Base-by-base conservation (phyloP, 169 alveolate species). In the Plasmodium ovale region DNA sequence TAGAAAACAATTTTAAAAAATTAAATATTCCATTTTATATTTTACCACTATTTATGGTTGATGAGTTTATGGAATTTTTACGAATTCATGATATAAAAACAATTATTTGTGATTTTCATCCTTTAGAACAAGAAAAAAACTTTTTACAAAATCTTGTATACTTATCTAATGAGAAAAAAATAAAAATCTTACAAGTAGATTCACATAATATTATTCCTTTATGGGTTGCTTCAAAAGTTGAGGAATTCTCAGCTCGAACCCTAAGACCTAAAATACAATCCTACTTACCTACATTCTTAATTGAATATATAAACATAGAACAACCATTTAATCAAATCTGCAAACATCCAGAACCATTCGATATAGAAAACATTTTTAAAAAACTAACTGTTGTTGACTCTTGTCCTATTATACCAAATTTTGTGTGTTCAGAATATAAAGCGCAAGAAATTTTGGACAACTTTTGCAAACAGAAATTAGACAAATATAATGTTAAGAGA, bases 131-230 rank as follows among this genome's bases (percentile, higher is more conserved):
- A 5, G 59, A 64, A 29, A 71, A 21, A 35, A 16, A n/a, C 14
- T 87, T 73, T 69, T 37, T 72, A 2, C 42, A 67, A 56, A 58
- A 64, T 25, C 67, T 87, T n/a, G 47, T 31, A 1, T 47, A 67
- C 27, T 59, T 77, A 27, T 67, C 84, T 35, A 68, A 72, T 42
- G 65, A 56, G 60, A 68, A 54, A 68, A 70, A 70, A 16, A 49
- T 87, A 25, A 85, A 91, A 23, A 58, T 92, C n/a, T 47, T 67
- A 44, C 95, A 89, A 72, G 90, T 87, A 1, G 95, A 92, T 72
- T 87, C 95, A 5, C 95, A 92, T 67, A 87, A 71, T 42, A 54
- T 92, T 16, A 87, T 92, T 4, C 94, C 95, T 29, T 33, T 64
- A 27, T 92, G 95, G 95, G 37, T 89, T 4, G 67, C 95, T 19